Percentiles rank a stretch among this genome's conserved stretches.
Evolutionary conservation across 2,329 filamentous ascomycete species (phyloP).

Genomic region (Pezicula carpinea): DNA sequence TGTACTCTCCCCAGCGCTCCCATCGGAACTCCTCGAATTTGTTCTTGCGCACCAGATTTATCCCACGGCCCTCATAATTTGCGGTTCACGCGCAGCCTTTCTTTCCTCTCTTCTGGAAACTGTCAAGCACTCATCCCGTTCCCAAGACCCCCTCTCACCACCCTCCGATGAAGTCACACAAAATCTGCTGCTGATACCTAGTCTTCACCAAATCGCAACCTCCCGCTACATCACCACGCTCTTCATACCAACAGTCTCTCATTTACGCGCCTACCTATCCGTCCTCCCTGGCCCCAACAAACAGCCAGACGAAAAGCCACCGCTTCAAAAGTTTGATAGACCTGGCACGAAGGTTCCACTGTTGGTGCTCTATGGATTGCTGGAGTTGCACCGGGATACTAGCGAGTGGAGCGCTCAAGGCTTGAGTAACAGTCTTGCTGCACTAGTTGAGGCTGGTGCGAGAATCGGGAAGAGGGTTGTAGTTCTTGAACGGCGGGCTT

Average conservation of each 20-base stretch:
- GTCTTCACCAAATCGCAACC: slow-evolving; percentile 64
- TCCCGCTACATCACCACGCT: slow-evolving; percentile 64
- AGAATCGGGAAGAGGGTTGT: slow-evolving; percentile 39
- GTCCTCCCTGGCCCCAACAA: slow-evolving; percentile 27
- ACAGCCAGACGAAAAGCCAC: slow-evolving; percentile 1
- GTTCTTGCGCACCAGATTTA: slow-evolving; percentile 51
- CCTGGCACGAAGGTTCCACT: slow-evolving; percentile 30
- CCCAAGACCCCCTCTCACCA: slow-evolving; percentile 4
- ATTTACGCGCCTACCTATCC: slow-evolving; percentile 72
- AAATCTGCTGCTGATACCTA: slow-evolving; percentile 51
- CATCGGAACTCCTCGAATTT: slow-evolving; percentile 59
- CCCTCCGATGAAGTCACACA: slow-evolving; percentile 8
- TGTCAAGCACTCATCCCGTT: slow-evolving; percentile 26
- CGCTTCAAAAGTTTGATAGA: slow-evolving; percentile 10
- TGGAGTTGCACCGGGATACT: slow-evolving; percentile 61
- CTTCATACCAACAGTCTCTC: slow-evolving; percentile 72
- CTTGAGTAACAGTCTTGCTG: slow-evolving; percentile 56
- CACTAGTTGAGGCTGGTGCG: slow-evolving; percentile 56
- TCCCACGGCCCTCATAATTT: slow-evolving; percentile 67
- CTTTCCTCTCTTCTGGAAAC: slow-evolving; percentile 51
- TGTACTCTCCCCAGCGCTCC: slow-evolving; percentile 48
- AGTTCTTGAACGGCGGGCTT: slow-evolving; percentile 38
- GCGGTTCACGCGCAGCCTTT: slow-evolving; percentile 61
- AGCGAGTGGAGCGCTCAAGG: slow-evolving; percentile 75
- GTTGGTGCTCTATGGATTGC: slow-evolving; percentile 60